A percentile compares a stretch with the other conserved stretches of the same genome.
Evolutionary conservation across 768 basidiomycete genomes (phyloP).

Genomic region (Candolleomyces aberdarensis): DNA sequence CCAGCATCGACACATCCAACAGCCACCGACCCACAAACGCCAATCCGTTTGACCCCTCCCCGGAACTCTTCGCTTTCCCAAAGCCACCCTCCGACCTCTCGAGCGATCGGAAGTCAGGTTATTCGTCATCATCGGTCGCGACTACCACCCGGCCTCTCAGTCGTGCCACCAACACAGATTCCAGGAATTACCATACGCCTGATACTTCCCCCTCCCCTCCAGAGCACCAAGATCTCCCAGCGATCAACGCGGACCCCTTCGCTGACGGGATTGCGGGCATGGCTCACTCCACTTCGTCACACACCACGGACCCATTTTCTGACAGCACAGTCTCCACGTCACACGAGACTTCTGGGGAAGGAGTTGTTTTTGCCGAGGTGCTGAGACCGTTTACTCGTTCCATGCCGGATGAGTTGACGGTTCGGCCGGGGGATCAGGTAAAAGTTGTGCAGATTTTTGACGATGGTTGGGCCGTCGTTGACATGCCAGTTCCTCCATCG

Average conservation of each 20-base stretch:
- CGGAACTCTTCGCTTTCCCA: constrained; percentile 65
- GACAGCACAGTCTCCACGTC: constrained; percentile 6
- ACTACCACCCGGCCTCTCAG: neutral
- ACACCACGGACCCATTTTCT: constrained; percentile 9
- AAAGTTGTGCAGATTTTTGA: constrained; percentile 54
- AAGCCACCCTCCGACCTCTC: constrained; percentile 45
- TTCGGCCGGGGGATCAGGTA: constrained; percentile 49
- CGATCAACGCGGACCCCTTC: constrained; percentile 16
- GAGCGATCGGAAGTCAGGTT: neutral
- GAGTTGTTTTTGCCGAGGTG: constrained; percentile 40
- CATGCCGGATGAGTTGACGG: constrained; percentile 57
- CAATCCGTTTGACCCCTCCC: constrained; percentile 56
- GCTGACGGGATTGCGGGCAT: constrained; percentile 14
- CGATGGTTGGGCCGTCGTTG: constrained; percentile 70
- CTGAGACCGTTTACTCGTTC: constrained; percentile 54
- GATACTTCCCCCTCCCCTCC: neutral
- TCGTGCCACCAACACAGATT: neutral
- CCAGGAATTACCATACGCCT: neutral
- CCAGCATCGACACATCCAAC: constrained; percentile 23
- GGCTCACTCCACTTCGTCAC: neutral
- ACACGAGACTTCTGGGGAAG: constrained; percentile 27
- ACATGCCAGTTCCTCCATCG: constrained; percentile 30
- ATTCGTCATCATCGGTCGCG: neutral
- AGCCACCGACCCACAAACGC: constrained; percentile 56
- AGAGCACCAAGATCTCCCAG: neutral